These are phyloP conservation scores for Xenoacremonium recifei DNA, from an alignment of 2,329 filamentous ascomycete genomes.

Conservation along the genomic window DNA sequence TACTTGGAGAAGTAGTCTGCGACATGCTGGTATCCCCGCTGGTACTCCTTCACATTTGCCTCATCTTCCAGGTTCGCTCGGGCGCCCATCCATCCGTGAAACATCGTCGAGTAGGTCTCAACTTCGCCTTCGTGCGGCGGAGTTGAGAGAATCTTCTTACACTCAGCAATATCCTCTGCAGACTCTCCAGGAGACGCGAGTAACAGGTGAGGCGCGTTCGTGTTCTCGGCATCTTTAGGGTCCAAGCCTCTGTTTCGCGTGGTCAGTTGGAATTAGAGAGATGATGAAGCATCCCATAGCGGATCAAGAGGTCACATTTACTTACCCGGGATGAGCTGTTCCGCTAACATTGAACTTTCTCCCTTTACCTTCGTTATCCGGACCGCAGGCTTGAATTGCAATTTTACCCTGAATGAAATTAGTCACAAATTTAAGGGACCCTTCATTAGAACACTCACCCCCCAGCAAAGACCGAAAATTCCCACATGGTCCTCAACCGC, in stretches of 20 bases:
- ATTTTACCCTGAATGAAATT: no score
- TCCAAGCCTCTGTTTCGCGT: slow-evolving; percentile 28
- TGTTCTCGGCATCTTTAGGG: slow-evolving; percentile 39
- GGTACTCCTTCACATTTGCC: slow-evolving; percentile 45
- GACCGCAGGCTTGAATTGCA: slow-evolving; percentile 35
- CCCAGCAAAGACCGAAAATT: slow-evolving; percentile 50
- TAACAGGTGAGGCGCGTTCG: slow-evolving; percentile 47
- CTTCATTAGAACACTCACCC: slow-evolving; percentile 20
- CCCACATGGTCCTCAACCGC: slow-evolving; percentile 39
- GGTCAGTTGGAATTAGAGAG: no score
- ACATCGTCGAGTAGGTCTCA: slow-evolving; percentile 49
- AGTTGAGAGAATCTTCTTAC: slow-evolving; percentile 37
- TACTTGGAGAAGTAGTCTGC: slow-evolving; percentile 43
- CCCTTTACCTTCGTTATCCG: slow-evolving; percentile 32
- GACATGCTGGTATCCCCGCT: slow-evolving; percentile 46
- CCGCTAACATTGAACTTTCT: slow-evolving; percentile 35
- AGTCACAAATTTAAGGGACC: neutral
- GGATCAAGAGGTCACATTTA: neutral
- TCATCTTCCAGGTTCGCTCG: slow-evolving; percentile 45
- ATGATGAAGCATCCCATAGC: no score
- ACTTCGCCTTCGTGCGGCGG: slow-evolving; percentile 39
- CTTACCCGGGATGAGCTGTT: slow-evolving; percentile 31
- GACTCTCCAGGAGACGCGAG: slow-evolving; percentile 51
- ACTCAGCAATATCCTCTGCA: slow-evolving; percentile 41
- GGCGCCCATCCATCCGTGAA: slow-evolving; percentile 61